A percentile compares a stretch with the other conserved stretches of the same genome.
Conservation (phyloP, 148 eudicot genomes). For the Fagopyrum tataricum region DNA sequence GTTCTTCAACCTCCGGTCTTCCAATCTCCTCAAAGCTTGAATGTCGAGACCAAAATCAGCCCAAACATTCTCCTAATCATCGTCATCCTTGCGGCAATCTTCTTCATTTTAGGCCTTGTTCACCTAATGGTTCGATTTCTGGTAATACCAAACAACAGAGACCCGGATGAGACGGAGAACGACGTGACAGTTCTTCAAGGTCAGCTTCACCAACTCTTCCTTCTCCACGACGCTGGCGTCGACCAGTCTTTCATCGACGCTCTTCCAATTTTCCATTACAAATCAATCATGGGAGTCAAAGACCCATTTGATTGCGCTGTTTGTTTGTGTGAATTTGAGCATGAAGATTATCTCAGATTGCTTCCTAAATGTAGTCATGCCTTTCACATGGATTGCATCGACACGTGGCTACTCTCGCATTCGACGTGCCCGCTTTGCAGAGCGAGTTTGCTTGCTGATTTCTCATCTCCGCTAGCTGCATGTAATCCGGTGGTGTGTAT, state of each 20-base stretch:
- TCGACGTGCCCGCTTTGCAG: constrained; percentile 95
- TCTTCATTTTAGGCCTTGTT: constrained; percentile 72
- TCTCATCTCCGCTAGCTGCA: not conserved
- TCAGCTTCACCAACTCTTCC: constrained; percentile 73
- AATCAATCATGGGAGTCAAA: constrained; percentile 55
- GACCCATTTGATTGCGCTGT: constrained; percentile 77
- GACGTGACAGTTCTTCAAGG: constrained; percentile 67
- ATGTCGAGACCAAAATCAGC: constrained; percentile 47
- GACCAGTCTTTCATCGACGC: constrained; percentile 83
- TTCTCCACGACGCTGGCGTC: constrained; percentile 79
- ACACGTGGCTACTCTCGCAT: constrained; percentile 81
- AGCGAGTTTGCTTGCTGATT: constrained; percentile 32
- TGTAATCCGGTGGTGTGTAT: constrained; percentile 48
- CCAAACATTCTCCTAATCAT: constrained; percentile 68
- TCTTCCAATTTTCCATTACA: constrained; percentile 72
- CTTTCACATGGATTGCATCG: constrained; percentile 89
- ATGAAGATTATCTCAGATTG: constrained; percentile 54
- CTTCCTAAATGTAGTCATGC: constrained; percentile 75
- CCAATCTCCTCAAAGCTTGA: not conserved
- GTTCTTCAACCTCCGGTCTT: no score
- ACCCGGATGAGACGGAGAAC: constrained; percentile 41
- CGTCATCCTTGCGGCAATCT: constrained; percentile 58
- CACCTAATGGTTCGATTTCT: constrained; percentile 62
- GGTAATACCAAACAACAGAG: constrained; percentile 34
- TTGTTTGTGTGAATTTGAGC: constrained; percentile 63